Evolutionary conservation across 2,329 filamentous ascomycete genomes (phyloP).

Genomic region (Penicillium sclerotigenum): DNA sequence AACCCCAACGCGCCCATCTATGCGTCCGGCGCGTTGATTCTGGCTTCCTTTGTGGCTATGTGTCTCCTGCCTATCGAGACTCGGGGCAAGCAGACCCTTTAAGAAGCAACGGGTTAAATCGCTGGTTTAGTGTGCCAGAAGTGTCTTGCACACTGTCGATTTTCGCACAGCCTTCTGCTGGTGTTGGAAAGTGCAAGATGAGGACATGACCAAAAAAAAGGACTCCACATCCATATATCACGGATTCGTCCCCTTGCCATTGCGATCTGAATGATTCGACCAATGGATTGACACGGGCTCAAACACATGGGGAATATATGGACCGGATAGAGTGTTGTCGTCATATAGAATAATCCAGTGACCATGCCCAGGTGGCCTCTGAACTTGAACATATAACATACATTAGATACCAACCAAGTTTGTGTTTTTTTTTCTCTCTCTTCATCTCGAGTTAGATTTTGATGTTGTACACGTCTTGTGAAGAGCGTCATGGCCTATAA

Average conservation of each 20-base stretch:
- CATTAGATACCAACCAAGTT: not conserved
- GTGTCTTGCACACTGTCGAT: not conserved
- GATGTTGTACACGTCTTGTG: not conserved
- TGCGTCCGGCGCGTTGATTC: constrained; percentile 43
- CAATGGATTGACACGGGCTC: not conserved
- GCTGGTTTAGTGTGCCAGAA: not conserved
- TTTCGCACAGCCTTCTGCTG: not conserved
- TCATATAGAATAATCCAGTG: not conserved
- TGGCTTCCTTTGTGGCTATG: constrained; percentile 48
- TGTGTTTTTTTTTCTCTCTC: not conserved
- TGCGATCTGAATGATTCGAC: not conserved
- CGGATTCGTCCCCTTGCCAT: not conserved
- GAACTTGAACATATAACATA: constrained; percentile 8
- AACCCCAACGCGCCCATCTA: constrained; percentile 47
- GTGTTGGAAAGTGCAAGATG: not conserved
- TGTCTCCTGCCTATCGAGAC: constrained; percentile 48
- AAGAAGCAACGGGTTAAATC: not conserved
- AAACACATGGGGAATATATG: not conserved
- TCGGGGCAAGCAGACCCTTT: constrained; percentile 43
- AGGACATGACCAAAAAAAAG: not conserved
- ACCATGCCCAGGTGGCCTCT: not conserved
- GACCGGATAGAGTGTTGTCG: not conserved
- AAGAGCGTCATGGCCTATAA: not conserved
- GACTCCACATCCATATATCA: not conserved
- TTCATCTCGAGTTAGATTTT: not conserved